A percentile compares a stretch with the other conserved stretches of the same genome.
Evolutionary conservation across 768 basidiomycete genomes (phyloP).

Genomic region (Suillus sp.): DNA sequence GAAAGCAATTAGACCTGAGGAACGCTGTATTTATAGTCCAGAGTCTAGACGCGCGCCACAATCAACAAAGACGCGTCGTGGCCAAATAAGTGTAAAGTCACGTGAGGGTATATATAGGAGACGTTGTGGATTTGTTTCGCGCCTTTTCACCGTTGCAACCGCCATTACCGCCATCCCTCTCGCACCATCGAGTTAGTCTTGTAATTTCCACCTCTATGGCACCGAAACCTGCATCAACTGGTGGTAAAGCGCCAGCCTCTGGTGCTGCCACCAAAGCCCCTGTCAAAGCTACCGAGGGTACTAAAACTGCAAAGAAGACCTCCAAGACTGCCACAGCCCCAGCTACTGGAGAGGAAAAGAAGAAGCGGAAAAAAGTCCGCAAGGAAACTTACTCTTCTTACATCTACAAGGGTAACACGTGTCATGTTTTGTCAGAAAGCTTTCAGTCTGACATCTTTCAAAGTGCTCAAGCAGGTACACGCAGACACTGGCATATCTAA

Average conservation of each 20-base stretch:
- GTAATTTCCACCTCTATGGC: slow-evolving; percentile 40
- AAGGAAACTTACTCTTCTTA: slow-evolving; percentile 95
- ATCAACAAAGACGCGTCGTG: slow-evolving; percentile 44
- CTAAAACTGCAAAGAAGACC: slow-evolving; percentile 83
- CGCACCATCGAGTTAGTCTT: background rate
- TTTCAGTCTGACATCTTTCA: slow-evolving; percentile 11
- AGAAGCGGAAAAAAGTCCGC: slow-evolving; percentile 81
- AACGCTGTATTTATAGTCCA: slow-evolving; percentile 25
- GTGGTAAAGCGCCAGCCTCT: slow-evolving; percentile 70
- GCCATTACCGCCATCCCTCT: slow-evolving; percentile 20
- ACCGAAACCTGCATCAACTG: slow-evolving; percentile 70
- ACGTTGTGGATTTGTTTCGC: slow-evolving; percentile 11
- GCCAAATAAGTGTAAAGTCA: slow-evolving; percentile 36
- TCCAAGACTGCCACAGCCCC: slow-evolving; percentile 54
- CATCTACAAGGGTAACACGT: slow-evolving; percentile 77
- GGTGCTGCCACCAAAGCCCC: slow-evolving; percentile 63
- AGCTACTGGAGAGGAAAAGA: slow-evolving; percentile 72
- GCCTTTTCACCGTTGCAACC: slow-evolving; percentile 14
- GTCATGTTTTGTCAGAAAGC: background rate
- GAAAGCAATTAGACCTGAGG: slow-evolving; percentile 3
- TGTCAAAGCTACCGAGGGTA: slow-evolving; percentile 51
- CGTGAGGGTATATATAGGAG: slow-evolving; percentile 41
- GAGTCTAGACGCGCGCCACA: slow-evolving; percentile 19
- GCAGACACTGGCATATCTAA: slow-evolving; percentile 99
- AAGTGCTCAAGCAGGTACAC: slow-evolving; percentile 96